Evolutionary conservation across 176 grass and related monocot genomes (phyloP), one percentile per base, ranked within the genome.

Genomic region (Puya raimondii): DNA sequence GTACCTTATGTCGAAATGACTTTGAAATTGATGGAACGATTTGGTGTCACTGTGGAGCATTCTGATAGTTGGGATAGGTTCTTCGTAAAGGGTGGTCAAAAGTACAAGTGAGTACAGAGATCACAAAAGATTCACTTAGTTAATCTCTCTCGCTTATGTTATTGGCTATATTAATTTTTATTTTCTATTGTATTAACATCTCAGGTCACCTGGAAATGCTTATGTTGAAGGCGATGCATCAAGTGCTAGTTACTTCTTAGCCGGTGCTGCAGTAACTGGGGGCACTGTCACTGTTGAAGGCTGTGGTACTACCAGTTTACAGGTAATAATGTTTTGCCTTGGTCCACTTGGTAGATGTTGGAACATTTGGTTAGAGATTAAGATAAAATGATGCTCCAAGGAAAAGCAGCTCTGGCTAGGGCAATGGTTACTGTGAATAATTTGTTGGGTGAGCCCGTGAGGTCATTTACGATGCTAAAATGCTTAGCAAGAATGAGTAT

Each of bases 201-300:
- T 66, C 23, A 99, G 95, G 72, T 99, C 95, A 53, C 87, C 94
- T 52, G 68, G 76, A 84, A 90, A 86, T 66, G 90, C 95, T 42
- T 99, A 93, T 72, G 95, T 99, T 1, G 95, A 99, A 91, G 95
- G 95, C 42, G 95, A 99, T 82, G 95, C 95, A 78, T 99, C 95
- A 21, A 99, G 95, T 78, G 95, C 95, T 14, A 99, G 95, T 80
- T 99, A 99, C 79, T 99, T 99, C 80, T 80, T 99, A 80, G 95
- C 95, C 63, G 95, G 95, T 65, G 90, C 87, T 86, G 95, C 90
- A 67, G 91, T 99, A 63, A 99, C 95, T 51, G 95, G 95, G 67
- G 95, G 95, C 12, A 99, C 95, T 47, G 82, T 99, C 48, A 99
- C 90, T 52, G 95, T 99, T 53, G 77, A 93, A 82, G 95, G 95